Conservation (phyloP, 2,329 filamentous ascomycete genomes). For the Curvularia sp. region DNA sequence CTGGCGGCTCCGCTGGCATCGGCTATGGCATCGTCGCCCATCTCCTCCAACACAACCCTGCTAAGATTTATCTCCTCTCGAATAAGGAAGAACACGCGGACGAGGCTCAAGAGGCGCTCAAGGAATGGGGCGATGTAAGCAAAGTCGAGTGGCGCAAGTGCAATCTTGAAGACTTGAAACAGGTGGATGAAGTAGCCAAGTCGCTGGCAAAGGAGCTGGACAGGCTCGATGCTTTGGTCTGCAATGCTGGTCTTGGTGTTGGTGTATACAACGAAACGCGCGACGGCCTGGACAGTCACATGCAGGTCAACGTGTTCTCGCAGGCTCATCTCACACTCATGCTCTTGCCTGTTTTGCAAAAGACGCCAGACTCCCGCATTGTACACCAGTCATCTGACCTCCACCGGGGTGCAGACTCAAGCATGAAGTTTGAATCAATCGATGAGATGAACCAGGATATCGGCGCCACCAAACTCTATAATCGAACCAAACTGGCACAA, state of each 20-base stretch:
- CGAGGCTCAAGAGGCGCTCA: slow-evolving; percentile 54
- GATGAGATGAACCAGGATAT: slow-evolving; percentile 60
- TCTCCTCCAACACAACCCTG: slow-evolving; percentile 59
- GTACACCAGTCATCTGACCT: slow-evolving; percentile 61
- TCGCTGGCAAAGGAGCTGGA: slow-evolving; percentile 53
- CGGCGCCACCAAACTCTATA: slow-evolving; percentile 58
- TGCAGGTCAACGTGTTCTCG: slow-evolving; percentile 60
- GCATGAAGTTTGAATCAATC: slow-evolving; percentile 54
- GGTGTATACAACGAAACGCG: slow-evolving; percentile 58
- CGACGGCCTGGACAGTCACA: slow-evolving; percentile 61
- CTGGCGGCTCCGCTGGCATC: slow-evolving; percentile 60
- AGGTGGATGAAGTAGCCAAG: slow-evolving; percentile 57
- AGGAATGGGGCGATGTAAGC: slow-evolving; percentile 54
- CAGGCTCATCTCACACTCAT: slow-evolving; percentile 59
- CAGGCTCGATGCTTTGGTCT: slow-evolving; percentile 57
- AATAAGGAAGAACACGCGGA: slow-evolving; percentile 59
- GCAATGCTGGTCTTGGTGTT: slow-evolving; percentile 60
- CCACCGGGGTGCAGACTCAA: slow-evolving; percentile 52
- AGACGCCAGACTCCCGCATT: slow-evolving; percentile 56
- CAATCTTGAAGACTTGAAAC: slow-evolving; percentile 56
- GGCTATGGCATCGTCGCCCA: slow-evolving; percentile 62
- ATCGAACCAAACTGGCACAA: slow-evolving; percentile 59
- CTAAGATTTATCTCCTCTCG: slow-evolving; percentile 58
- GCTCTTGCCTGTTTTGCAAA: slow-evolving; percentile 56
- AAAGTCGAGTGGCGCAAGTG: slow-evolving; percentile 57